Evolutionary conservation across 2,329 filamentous ascomycete genomes (phyloP).

Genomic region (Verticillium nubilum): DNA sequence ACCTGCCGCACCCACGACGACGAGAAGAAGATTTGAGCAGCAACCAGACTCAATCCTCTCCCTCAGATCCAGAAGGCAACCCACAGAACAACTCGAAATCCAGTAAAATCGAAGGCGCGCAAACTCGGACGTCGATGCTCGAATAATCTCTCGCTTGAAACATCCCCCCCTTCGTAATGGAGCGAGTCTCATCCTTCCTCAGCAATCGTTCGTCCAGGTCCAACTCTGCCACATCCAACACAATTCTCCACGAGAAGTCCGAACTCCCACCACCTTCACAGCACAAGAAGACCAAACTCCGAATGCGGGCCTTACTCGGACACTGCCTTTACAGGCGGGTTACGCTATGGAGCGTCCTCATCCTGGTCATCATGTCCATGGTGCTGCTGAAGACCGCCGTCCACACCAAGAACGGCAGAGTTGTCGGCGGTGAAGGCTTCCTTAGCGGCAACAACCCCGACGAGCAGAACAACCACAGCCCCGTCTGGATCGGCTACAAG

Average conservation of each 20-base stretch:
- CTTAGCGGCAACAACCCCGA: constrained; percentile 1
- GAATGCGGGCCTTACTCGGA: constrained; percentile 40
- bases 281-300: constrained; percentile 29
- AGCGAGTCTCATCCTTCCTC: constrained; percentile 13
- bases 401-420: constrained; percentile 13
- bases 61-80: background rate
- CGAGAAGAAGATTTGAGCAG: background rate
- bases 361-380: constrained; percentile 34
- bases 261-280: background rate
- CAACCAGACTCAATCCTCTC: background rate
- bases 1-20: background rate
- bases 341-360: constrained; percentile 41
- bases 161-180: constrained; percentile 4
- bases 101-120: background rate
- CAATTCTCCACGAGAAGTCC: background rate
- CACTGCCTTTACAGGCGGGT: constrained; percentile 48
- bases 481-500: constrained; percentile 31
- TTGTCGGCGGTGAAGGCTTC: constrained; percentile 14
- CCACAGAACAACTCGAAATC: background rate
- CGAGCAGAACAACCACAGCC: constrained; percentile 26
- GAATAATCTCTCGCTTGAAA: background rate
- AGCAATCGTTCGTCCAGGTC: constrained; percentile 13
- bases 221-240: constrained; percentile 5
- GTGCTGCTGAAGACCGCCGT: constrained; percentile 29
- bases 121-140: background rate